Conservation (phyloP, 78 protist genomes). For the Dictyostelium firmibasis region DNA sequence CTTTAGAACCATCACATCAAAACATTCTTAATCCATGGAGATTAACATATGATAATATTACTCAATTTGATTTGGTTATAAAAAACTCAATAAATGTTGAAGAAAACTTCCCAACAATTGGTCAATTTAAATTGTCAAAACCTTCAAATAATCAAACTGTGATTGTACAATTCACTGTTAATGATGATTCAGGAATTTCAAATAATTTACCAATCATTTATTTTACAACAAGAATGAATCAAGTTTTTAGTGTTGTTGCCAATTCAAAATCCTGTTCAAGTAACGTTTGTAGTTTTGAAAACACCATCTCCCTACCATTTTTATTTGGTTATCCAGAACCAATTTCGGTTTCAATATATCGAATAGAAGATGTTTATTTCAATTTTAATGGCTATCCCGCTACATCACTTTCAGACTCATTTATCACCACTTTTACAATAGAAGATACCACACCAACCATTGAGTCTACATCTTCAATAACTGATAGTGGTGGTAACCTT, state of each 20-base stretch:
- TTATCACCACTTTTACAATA: too few relatives aligned
- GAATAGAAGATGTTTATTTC: neutral
- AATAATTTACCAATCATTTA: neutral
- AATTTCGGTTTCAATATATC: neutral
- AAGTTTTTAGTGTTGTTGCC: neutral
- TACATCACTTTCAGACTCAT: too few relatives aligned
- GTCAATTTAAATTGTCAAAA: neutral
- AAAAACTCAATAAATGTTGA: too few relatives aligned
- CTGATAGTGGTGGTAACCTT: neutral
- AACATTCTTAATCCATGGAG: neutral
- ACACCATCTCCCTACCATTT: neutral
- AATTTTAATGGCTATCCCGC: neutral
- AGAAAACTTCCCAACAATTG: neutral
- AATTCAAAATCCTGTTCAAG: neutral
- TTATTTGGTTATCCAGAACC: neutral
- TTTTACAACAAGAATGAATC: neutral
- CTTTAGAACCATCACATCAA: neutral
- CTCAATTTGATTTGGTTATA: neutral
- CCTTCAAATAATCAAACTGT: neutral
- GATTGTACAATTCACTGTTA: neutral
- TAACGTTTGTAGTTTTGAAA: neutral
- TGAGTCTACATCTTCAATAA: neutral
- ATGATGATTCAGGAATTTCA: neutral
- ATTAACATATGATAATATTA: neutral
- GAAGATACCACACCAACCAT: neutral